Evolutionary conservation across 441 rosid genomes (phyloP).

Genomic region (Populus tomentosa): DNA sequence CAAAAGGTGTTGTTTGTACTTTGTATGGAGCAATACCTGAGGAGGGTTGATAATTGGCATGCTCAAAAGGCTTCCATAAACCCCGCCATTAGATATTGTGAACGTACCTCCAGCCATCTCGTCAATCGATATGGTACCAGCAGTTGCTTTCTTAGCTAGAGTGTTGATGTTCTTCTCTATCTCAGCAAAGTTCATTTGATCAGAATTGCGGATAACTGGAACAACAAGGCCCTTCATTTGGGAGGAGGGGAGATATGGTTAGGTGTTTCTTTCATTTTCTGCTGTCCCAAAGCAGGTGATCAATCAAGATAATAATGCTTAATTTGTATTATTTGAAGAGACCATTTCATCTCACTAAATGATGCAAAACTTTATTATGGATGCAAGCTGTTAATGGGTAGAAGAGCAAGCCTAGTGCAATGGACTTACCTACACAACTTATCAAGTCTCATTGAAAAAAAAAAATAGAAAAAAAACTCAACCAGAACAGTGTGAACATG

Average conservation of each 20-base stretch:
- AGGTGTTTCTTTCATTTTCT: neutral
- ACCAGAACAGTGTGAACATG: neutral
- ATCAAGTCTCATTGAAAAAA: neutral
- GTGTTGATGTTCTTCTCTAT: conserved; percentile 75
- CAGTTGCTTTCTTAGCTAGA: conserved; percentile 79
- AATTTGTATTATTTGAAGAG: neutral
- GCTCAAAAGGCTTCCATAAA: conserved; percentile 86
- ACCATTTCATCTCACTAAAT: neutral
- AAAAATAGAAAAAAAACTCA: neutral
- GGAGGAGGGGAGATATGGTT: neutral
- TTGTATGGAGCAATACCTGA: conserved; percentile 42
- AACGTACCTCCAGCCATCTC: conserved; percentile 94
- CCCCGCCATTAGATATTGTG: conserved; percentile 83
- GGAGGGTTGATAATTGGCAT: conserved; percentile 94
- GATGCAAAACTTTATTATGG: neutral
- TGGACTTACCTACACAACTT: neutral
- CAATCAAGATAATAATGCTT: neutral
- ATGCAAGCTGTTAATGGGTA: neutral
- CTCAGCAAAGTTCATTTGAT: conserved; percentile 70
- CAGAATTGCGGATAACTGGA: conserved; percentile 76
- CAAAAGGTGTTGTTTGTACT: neutral
- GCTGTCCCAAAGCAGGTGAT: neutral
- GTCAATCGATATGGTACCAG: conserved; percentile 74
- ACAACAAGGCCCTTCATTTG: conserved; percentile 64
- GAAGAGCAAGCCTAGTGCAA: neutral